Conservation (phyloP, 2,329 filamentous ascomycete genomes). For the Paraphaeosphaeria minitans region DNA sequence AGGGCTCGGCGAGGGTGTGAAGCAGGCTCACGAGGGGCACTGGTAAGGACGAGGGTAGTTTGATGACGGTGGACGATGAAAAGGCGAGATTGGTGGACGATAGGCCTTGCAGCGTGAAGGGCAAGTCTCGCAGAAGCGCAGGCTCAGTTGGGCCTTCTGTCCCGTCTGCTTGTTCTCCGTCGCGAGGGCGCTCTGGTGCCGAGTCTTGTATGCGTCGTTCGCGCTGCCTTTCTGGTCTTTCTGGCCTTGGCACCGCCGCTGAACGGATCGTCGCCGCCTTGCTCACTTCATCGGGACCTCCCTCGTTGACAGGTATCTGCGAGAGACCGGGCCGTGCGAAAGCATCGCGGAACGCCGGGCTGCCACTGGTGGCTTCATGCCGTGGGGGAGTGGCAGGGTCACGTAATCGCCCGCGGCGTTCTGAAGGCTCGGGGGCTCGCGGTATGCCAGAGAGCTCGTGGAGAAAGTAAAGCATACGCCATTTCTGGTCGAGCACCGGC, state of each 20-base stretch:
- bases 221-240: slow-evolving; percentile 33
- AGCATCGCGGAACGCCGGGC: slow-evolving; percentile 52
- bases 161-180: slow-evolving; percentile 16
- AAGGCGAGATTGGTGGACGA: slow-evolving; percentile 87
- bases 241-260: slow-evolving; percentile 20
- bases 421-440: slow-evolving; percentile 17
- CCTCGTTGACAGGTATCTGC: slow-evolving; percentile 43
- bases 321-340: slow-evolving; percentile 54
- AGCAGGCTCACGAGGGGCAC: slow-evolving; percentile 84
- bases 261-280: slow-evolving; percentile 29
- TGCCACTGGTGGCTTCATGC: slow-evolving; percentile 23
- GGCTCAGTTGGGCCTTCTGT: slow-evolving; percentile 49
- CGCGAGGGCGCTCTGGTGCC: slow-evolving; percentile 30
- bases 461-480: slow-evolving; percentile 91
- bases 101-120: slow-evolving; percentile 90
- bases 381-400: slow-evolving; percentile 38
- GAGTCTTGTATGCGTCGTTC: slow-evolving; percentile 33
- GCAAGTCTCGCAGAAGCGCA: slow-evolving; percentile 68
- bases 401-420: slow-evolving; percentile 24
- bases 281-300: slow-evolving; percentile 38
- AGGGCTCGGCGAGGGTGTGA: slow-evolving; percentile 89
- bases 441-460: slow-evolving; percentile 75
- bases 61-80: slow-evolving; percentile 68
- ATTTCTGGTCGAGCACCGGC: slow-evolving; percentile 92
- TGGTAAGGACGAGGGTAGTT: slow-evolving; percentile 78